phyloP scores from a whole-genome alignment of 352 stramenopile genomes.

The Phytophthora hibernalis region DNA sequence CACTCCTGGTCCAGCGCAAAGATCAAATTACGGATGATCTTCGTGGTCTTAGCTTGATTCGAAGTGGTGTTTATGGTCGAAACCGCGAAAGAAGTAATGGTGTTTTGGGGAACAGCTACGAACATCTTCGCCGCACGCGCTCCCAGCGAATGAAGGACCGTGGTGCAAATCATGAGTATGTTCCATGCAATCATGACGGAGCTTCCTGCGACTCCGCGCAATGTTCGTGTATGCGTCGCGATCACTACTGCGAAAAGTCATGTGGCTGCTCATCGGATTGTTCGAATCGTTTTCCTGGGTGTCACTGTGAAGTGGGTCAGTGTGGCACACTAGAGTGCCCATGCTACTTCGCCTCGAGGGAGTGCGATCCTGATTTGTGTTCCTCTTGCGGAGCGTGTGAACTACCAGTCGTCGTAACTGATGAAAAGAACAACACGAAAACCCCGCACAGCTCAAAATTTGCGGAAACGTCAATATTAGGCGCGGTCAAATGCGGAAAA shows the following conservation, averaged over 20 bases:
- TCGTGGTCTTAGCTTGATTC: slow-evolving; percentile 20
- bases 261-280: slow-evolving; percentile 75
- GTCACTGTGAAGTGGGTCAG: slow-evolving; percentile 60
- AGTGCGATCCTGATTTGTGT: slow-evolving; percentile 81
- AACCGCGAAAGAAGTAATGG: slow-evolving; percentile 42
- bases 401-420: slow-evolving; percentile 56
- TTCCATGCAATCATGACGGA: slow-evolving; percentile 68
- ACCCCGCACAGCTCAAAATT: slow-evolving; percentile 46
- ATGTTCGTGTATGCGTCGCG: slow-evolving; percentile 82
- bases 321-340: slow-evolving; percentile 70
- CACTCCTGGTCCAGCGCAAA: slow-evolving; percentile 24
- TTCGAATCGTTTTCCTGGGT: slow-evolving; percentile 80
- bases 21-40: slow-evolving; percentile 15
- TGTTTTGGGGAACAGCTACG: slow-evolving; percentile 64
- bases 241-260: slow-evolving; percentile 81
- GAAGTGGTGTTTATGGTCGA: slow-evolving; percentile 15
- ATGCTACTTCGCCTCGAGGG: slow-evolving; percentile 72
- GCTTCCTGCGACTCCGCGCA: slow-evolving; percentile 64
- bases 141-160: slow-evolving; percentile 85
- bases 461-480: slow-evolving; percentile 82
- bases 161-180: slow-evolving; percentile 77
- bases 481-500: slow-evolving; percentile 53
- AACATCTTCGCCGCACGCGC: slow-evolving; percentile 75
- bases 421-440: slow-evolving; percentile 38
- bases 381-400: slow-evolving; percentile 71